phyloP scores from a whole-genome alignment of 306 rosid genomes.

The Quercus bicolor region DNA sequence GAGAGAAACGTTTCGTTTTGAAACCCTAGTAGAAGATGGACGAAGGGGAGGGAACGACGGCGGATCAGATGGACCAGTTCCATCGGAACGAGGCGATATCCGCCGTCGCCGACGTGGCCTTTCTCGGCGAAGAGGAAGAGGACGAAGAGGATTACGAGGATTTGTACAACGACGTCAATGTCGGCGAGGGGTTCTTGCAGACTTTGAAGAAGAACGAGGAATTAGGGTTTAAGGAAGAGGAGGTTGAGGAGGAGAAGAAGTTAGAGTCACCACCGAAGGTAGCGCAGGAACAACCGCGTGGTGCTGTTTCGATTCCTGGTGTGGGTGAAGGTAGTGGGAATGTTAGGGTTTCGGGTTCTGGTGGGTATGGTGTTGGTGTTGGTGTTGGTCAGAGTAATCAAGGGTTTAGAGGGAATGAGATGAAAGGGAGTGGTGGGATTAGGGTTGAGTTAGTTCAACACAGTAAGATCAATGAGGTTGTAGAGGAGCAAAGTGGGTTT shows the following conservation, averaged over 20 bases:
- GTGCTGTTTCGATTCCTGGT: neutral
- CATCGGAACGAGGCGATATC: constrained; percentile 98
- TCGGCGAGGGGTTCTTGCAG: constrained; percentile 91
- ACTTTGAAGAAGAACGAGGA: constrained; percentile 74
- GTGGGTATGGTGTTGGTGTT: constrained; percentile 25
- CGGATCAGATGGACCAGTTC: constrained; percentile 81
- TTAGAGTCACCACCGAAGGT: constrained; percentile 22
- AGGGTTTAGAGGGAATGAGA: constrained; percentile 64
- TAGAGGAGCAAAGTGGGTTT: constrained; percentile 52
- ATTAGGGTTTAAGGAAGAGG: constrained; percentile 47
- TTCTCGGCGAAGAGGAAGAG: constrained; percentile 50
- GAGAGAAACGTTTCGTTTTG: neutral
- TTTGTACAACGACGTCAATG: constrained; percentile 92
- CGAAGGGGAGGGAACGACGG: constrained; percentile 70
- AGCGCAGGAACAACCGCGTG: neutral
- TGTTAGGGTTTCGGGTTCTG: neutral
- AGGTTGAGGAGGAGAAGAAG: constrained; percentile 45
- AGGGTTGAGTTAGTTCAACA: constrained; percentile 80
- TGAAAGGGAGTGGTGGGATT: constrained; percentile 58
- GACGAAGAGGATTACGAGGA: constrained; percentile 93
- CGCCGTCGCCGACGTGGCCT: constrained; percentile 89
- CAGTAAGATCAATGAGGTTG: constrained; percentile 53
- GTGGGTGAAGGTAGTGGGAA: neutral
- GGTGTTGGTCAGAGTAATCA: constrained; percentile 55
- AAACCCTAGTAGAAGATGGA: constrained; percentile 34